Evolutionary conservation across 352 stramenopile species (phyloP), one percentile per base, ranked within the genome.

Genomic region (Pythium graminicola): DNA sequence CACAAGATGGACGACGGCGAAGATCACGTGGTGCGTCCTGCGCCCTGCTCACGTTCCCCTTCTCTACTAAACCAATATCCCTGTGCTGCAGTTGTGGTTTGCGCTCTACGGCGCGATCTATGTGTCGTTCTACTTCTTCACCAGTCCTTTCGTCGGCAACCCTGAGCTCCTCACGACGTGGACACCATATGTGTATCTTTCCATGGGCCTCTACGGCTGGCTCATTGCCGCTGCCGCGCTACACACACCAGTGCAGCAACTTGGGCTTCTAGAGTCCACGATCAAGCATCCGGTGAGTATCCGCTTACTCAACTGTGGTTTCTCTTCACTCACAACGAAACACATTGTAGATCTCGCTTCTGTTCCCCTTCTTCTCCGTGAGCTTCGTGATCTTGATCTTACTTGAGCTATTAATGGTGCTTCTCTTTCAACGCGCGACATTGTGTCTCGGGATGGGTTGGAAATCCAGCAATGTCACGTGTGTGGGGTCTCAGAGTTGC

Each of bases 121-220:
- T 47, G 38, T 90, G 22, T 85, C 83, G 26, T 93, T 93, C 62
- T 93, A 93, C 72, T 82, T 92, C 67, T 93, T 93, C 65, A 92
- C 83, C 44, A 92, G 81, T 44, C 83, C 83, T 5, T 93, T 93
- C 56, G 77, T 92, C 40, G 81, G 76, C 19, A 92, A 92, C 49
- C 77, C 77, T 6, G 83, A 93, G 64, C 67, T 93, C 35, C 67
- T 91, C 23, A 84, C 86, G 57, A 82, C 74, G 35, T 93, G 83
- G 83, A 93, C 83, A 51, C 78, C 81, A 16, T 93, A 93, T 54
- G 83, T 93, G 13, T 93, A 93, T 68, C 64, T 91, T 31, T 92
- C 81, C 28, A 91, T 93, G 80, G 72, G 67, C 10, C 72, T 93
- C 54, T 93, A 93, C 53, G 81, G 67, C 20, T 93, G 83, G 83